Percentiles rank a stretch among this genome's conserved stretches.
Evolutionary conservation across 106 monocot genomes (phyloP).

Genomic region (Hemerocallis citrina): DNA sequence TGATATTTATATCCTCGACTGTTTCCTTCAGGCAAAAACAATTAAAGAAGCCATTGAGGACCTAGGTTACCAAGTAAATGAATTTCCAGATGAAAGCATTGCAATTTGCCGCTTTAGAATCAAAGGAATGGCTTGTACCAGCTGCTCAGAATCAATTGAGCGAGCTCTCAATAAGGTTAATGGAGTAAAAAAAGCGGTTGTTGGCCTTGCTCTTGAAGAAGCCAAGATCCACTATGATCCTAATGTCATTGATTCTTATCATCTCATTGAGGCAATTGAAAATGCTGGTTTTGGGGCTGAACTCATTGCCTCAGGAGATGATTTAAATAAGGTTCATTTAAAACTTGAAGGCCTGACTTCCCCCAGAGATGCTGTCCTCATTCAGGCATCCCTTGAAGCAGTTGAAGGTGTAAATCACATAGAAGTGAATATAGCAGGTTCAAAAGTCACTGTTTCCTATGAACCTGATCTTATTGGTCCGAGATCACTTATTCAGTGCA

Average conservation of each 20-base stretch:
- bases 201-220: conserved; percentile 93
- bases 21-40: conserved; percentile 34
- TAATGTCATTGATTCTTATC: conserved; percentile 33
- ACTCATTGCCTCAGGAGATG: conserved; percentile 69
- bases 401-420: conserved; percentile 68
- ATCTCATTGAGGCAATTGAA: conserved; percentile 56
- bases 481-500: conserved; percentile 62
- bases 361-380: conserved; percentile 32
- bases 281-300: conserved; percentile 87
- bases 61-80: conserved; percentile 50
- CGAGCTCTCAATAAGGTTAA: conserved; percentile 45
- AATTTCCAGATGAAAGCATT: conserved; percentile 61
- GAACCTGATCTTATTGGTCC: conserved; percentile 85
- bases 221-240: conserved; percentile 89
- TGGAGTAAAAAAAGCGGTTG: conserved; percentile 85
- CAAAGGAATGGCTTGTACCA: conserved; percentile 94
- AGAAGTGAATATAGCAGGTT: conserved; percentile 41
- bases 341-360: conserved; percentile 67
- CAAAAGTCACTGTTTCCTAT: conserved; percentile 56
- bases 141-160: conserved; percentile 89
- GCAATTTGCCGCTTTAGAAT: conserved; percentile 66
- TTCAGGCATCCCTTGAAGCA: conserved; percentile 65
- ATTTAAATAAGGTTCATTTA: conserved; percentile 61
- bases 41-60: conserved; percentile 64
- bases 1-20: background rate